Base-by-base conservation (phyloP, 495 filamentous ascomycete genomes). In the Penicillium nucicola region DNA sequence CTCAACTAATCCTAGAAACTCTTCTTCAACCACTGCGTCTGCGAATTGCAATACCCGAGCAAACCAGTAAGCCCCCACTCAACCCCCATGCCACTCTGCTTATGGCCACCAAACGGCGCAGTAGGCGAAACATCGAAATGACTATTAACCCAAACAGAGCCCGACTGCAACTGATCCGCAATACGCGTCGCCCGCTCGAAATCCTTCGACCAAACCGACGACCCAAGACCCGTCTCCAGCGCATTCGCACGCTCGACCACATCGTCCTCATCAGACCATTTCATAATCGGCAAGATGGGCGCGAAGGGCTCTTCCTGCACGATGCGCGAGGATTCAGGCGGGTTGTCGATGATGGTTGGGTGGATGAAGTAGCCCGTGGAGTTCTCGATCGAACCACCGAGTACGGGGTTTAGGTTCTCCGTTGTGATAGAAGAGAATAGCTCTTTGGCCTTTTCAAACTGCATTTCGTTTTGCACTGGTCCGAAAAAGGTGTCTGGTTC, bases 41-140 rank as follows among this genome's bases (percentile, higher is more conserved):
- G 76, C n/a, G 77, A 74, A 45, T 86, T 82, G 42, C 70, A 74
- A 57, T 81, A 87, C n/a, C 68, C 67, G 49, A 82, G 64, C 53
- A 86, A 55, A 2, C 85, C 85, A 45, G 76, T 73, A 48, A 72
- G 66, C 2, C 80, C 79, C 68, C 82, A 80, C 65, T 87, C 85
- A 14, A 78, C 78, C 3, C 85, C 85, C 48, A 85, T 78, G 1
- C 86, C 85, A 50, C 75, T 80, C 52, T 84, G 73, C 73, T 88
- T 87, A 61, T 81, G 77, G 13, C 85, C 85, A 13, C 70, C 77
- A 57, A 87, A 87, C 42, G 77, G 78, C 1, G 74, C 78, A 49
- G 73, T 74, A 15, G 78, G 77, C 12, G 61, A 69, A 0, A 72
- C 65, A 51, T 75, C 71, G 56, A 80, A 77, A 35, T 65, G 67